These are phyloP conservation scores for Athelia sp. DNA, from an alignment of 1,284 basidiomycete genomes.

Conservation along the genomic window DNA sequence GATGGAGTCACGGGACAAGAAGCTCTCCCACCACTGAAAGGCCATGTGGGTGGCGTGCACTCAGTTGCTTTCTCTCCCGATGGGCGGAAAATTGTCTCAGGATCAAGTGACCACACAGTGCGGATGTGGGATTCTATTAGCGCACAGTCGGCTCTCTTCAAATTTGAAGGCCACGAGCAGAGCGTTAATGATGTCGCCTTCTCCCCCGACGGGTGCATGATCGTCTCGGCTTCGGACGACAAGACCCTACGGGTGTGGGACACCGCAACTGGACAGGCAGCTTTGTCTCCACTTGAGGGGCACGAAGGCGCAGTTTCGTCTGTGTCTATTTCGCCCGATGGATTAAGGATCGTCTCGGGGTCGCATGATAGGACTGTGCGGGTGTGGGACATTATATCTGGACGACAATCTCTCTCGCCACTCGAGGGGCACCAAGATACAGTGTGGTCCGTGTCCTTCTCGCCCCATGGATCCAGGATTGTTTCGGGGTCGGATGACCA, in stretches of 20 bases:
- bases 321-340: not conserved
- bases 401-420: not conserved
- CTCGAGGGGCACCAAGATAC: not conserved
- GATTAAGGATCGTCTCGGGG: not conserved
- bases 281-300: not conserved
- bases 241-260: slow-evolving; percentile 13
- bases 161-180: not conserved
- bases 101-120: not conserved
- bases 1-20: not conserved
- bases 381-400: not conserved
- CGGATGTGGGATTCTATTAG: not conserved
- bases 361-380: not conserved
- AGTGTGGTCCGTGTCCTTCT: not conserved
- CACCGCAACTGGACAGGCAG: not conserved
- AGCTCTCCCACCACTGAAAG: not conserved
- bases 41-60: too few relatives aligned
- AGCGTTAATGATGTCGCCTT: slow-evolving; percentile 3
- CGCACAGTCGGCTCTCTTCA: not conserved
- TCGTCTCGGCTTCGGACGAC: slow-evolving; percentile 12
- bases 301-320: not conserved
- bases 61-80: not conserved
- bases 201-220: slow-evolving; percentile 6
- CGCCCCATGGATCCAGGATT: not conserved
- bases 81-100: not conserved
- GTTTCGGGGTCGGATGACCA: not conserved